Conservation (phyloP, 2,329 filamentous ascomycete genomes). For the Botrytis pseudocinerea region DNA sequence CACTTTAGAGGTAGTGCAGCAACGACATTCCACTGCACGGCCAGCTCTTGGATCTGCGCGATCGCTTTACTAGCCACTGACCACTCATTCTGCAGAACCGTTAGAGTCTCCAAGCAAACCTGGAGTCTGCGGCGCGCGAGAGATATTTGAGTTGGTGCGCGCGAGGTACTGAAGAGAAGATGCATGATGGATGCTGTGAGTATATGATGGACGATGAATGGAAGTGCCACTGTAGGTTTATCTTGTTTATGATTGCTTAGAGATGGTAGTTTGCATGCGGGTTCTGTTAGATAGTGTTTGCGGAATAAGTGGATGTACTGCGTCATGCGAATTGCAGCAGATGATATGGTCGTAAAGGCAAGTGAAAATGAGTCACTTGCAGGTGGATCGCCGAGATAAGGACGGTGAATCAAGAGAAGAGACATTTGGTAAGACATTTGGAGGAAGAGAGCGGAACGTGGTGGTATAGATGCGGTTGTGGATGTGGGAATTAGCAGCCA, state of each 20-base stretch:
- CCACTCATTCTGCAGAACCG: neutral
- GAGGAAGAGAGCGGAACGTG: neutral
- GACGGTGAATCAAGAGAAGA: neutral
- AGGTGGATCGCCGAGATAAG: neutral
- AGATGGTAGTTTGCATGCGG: neutral
- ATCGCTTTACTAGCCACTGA: neutral
- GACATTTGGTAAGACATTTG: neutral
- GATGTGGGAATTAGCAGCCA: neutral
- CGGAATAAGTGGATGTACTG: neutral
- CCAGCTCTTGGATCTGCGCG: neutral
- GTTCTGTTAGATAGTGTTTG: neutral
- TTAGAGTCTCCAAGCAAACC: neutral
- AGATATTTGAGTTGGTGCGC: neutral
- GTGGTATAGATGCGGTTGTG: neutral
- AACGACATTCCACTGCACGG: neutral
- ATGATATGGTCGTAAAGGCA: neutral
- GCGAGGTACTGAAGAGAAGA: neutral
- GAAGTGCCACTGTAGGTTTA: neutral
- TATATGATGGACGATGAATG: neutral
- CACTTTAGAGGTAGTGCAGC: neutral
- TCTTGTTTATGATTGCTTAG: neutral
- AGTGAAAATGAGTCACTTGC: neutral
- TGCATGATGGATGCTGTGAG: neutral
- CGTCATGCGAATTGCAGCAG: neutral
- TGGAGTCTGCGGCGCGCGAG: neutral